Percentiles rank a stretch among this genome's conserved stretches.
Conservation (phyloP, 1,139 yeast species). For the Sugiyamaella castrensis region DNA sequence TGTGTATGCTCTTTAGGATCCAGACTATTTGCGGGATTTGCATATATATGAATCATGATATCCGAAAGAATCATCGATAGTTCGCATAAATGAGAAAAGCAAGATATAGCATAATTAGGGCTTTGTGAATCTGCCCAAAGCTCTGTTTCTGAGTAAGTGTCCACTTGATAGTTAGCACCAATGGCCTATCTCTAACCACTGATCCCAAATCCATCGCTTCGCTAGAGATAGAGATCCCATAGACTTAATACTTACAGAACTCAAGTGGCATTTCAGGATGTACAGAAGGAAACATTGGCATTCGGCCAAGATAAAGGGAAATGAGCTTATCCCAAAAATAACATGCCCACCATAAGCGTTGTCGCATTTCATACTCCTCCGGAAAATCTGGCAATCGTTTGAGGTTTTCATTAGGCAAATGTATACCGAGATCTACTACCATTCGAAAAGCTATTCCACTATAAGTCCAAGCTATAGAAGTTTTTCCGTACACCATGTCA, state of each 20-base stretch:
- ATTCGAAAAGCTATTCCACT: slow-evolving; percentile 16
- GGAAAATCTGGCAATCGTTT: slow-evolving; percentile 8
- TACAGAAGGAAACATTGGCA: slow-evolving; percentile 13
- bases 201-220: no score
- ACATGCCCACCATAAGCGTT: slow-evolving; percentile 16
- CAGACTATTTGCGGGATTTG: slow-evolving; percentile 11
- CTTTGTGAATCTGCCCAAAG: slow-evolving; percentile 9
- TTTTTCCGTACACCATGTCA: slow-evolving; percentile 13
- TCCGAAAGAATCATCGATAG: slow-evolving; percentile 14
- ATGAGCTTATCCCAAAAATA: slow-evolving; percentile 17
- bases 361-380: slow-evolving; percentile 14
- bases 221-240: no score
- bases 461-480: slow-evolving; percentile 15
- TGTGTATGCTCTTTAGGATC: slow-evolving; percentile 3
- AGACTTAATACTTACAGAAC: slow-evolving; percentile 2
- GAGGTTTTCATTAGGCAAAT: slow-evolving; percentile 11
- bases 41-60: slow-evolving; percentile 14
- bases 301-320: slow-evolving; percentile 17
- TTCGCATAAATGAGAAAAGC: slow-evolving; percentile 8
- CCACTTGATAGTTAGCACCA: slow-evolving; percentile 5
- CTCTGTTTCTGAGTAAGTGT: slow-evolving; percentile 11
- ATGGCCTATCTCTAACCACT: no score
- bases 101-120: slow-evolving; percentile 11
- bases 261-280: slow-evolving; percentile 16
- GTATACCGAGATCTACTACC: slow-evolving; percentile 14